These are phyloP conservation scores for Coffea humblotiana DNA, from an alignment of 305 asterid genomes.

Conservation along the genomic window DNA sequence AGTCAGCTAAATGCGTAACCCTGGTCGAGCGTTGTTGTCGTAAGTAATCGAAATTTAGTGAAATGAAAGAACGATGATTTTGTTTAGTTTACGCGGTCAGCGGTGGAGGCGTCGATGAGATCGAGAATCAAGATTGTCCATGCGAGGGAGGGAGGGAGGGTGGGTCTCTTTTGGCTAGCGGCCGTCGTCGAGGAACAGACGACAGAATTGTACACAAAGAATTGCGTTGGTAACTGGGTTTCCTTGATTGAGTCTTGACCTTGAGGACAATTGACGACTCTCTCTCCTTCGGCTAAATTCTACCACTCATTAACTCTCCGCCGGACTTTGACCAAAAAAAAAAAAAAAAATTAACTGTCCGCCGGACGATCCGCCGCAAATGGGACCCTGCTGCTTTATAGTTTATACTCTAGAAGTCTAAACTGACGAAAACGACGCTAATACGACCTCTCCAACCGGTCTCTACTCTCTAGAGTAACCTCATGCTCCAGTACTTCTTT, in stretches of 20 bases:
- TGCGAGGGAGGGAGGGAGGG: not conserved
- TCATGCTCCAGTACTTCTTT: too few relatives aligned
- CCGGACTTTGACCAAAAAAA: not conserved
- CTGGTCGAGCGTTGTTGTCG: not conserved
- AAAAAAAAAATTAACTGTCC: not conserved
- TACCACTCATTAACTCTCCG: constrained; percentile 10
- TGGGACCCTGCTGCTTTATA: constrained; percentile 27
- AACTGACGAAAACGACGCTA: not conserved
- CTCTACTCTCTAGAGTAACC: not conserved
- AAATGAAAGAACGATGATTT: not conserved
- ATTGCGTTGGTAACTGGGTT: too few relatives aligned
- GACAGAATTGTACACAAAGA: not conserved
- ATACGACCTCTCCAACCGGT: not conserved
- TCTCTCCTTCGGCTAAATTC: constrained; percentile 4
- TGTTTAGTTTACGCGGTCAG: not conserved
- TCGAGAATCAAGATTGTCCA: constrained; percentile 24
- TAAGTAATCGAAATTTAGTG: not conserved
- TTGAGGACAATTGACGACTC: not conserved
- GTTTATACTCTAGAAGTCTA: not conserved
- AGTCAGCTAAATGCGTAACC: not conserved
- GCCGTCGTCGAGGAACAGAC: not conserved
- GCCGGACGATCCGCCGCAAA: constrained; percentile 32
- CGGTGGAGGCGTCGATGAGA: constrained; percentile 31
- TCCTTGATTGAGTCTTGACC: too few relatives aligned
- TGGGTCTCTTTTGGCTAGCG: constrained; percentile 19